Evolutionary conservation across 805 yeast genomes (phyloP), one percentile per base, ranked within the genome.

Genomic region (Metschnikowia henanensis): DNA sequence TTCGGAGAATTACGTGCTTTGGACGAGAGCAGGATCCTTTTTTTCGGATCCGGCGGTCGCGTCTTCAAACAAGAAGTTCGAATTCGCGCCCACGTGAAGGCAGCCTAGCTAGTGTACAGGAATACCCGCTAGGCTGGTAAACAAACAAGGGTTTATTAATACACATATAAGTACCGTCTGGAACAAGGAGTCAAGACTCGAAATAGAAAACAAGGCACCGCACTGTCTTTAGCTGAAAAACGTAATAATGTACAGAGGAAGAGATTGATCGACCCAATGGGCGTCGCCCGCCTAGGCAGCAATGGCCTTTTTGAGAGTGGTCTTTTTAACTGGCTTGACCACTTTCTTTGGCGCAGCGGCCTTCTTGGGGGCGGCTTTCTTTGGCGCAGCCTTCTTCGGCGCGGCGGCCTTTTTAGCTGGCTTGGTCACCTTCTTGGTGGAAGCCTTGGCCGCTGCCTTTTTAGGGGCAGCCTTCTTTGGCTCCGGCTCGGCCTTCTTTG

Each of bases 201-300:
- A 25, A 19, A 21, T 34, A 2, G 8, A 35, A 31, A 40, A 26
- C 35, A 40, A 18, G 23, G 43, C 29, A 21, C 33, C 45, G 16
- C 43, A 44, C 40, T 35, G 47, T 34, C 37, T 39, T 30, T 16
- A 22, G 33, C 37, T 25, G 35, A 26, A 25, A 35, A 41, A 39
- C 40, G 32, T 32, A 26, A 37, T 49, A 47, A 44, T 49, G 51
- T 49, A 49, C 52, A 49, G 39, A 37, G 45, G 32, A 33, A 30
- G 32, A 34, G 35, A 30, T 26, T 34, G 4, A 34, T 25, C 39
- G 35, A 40, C 43, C 43, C 20, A 31, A 12, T 19, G 12, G 15
- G 33, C 23, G 29, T 21, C 12, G 10, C 16, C 25, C 40, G 36
- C 28, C 23, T 41, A 41, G 21, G 45, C 45, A 36, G 45, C 45